A percentile compares a stretch with the other conserved stretches of the same genome.
phyloP scores from a whole-genome alignment of 140 eudicot genomes.

The Erigeron philadelphicus region DNA sequence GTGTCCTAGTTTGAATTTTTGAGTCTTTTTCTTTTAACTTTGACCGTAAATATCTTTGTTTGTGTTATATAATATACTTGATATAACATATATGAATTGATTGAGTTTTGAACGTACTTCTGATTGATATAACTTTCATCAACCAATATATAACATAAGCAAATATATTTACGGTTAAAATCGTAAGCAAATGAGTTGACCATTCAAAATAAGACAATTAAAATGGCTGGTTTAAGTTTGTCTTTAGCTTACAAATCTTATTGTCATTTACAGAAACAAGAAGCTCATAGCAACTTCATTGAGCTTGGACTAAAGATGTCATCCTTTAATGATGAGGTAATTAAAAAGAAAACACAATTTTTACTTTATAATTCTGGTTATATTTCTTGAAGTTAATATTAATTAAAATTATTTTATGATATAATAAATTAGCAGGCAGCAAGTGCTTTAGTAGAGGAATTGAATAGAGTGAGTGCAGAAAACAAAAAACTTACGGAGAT shows the following conservation, averaged over 20 bases:
- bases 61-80: no score
- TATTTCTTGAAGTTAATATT: no score
- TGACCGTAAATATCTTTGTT: no score
- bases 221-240: background rate
- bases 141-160: background rate
- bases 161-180: no score
- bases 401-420: no score
- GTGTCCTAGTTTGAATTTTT: no score
- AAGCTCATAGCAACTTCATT: conserved; percentile 47
- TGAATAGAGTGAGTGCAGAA: conserved; percentile 61
- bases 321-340: conserved; percentile 52
- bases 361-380: background rate
- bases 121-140: no score
- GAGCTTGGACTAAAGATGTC: conserved; percentile 50
- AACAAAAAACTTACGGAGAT: conserved; percentile 72
- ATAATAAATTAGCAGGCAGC: conserved; percentile 28
- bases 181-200: no score
- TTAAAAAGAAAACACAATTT: background rate
- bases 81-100: no score
- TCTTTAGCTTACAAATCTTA: conserved; percentile 19
- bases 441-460: conserved; percentile 51
- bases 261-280: conserved; percentile 47
- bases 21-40: no score
- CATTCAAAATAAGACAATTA: no score
- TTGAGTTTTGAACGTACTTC: no score